Base-by-base conservation (phyloP, 2,329 filamentous ascomycete genomes). In the Pyrenophora graminea region DNA sequence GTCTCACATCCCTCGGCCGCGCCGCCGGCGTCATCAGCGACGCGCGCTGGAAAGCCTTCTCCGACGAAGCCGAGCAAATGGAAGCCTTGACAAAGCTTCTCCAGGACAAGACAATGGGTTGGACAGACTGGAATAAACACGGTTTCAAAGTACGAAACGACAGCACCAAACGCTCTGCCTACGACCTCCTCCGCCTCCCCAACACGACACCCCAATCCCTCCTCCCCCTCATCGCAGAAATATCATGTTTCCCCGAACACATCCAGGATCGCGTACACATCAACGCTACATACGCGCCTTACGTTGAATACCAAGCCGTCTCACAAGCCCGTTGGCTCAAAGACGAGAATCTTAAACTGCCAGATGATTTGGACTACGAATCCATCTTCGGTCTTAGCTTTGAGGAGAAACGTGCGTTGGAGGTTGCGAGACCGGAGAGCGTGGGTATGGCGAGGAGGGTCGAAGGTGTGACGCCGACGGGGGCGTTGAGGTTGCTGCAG, bases 401-500 rank as follows among this genome's bases (percentile, higher is more conserved):
- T 32, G 91, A 90, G 51, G 94, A 97, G 77, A 87, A 84, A 72
- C 80, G 84, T 23, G 81, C 87, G 3, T 78, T 99, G 31, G 81
- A 83, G 51, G 77, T 79, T 2, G 88, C 90, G 1, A 79, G 84
- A 44, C 94, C 94, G 0, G 90, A 95, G 74, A 95, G 85, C 54
- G 79, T 99, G 18, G 93, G 90, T 0, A 94, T 97, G 80, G 93
- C 93, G 27, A 81, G 91, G 41, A 79, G 94, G 12, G 84, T 97
- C 9, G 94, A 99, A 73, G 93, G 93, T 2, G 80, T 81, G n/a
- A 82, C 80, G 53, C 78, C 80, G 1, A 69, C 73, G 25, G 80
- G 79, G 0, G 77, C 78, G 21, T 56, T 82, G 58, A 66, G 83
- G 47, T 68, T 94, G 55, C 73, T 93, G 50, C 79, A 78, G 19